Base-by-base conservation (phyloP, 306 rosid species). In the Castanospermum australe region DNA sequence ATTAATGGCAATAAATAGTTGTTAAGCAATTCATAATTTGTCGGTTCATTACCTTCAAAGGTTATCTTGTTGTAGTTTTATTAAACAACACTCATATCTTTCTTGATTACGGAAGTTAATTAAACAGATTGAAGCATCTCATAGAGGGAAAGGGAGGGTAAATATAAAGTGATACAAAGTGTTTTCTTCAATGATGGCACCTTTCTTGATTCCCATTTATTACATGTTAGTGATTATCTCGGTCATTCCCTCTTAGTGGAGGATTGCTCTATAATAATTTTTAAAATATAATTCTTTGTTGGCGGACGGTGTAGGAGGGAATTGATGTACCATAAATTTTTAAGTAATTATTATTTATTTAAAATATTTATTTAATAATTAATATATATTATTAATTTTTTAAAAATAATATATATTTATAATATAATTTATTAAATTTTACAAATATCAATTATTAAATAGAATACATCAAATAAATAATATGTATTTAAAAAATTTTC, bases 201-300 rank as follows among this genome's bases (percentile, higher is more conserved):
- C 71, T 75, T 45, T 75, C 63, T 63, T 48, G 39, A 76, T 76
- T 35, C 51, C 21, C 72, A 48, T 67, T 45, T 3, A 55, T 67
- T 32, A 7, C 15, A 20, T 35, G 14, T 51, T 20, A 76, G 39
- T 8, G 70, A 62, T 21, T 2, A 32, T 15, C 15, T 24, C 14
- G 9, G 8, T 33, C 51, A 62, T 62, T 62, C 80, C 33, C 50
- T 62, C 24, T 4, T 35, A 36, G 63, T 18, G 72, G 50, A 48
- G 22, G 32, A 32, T 7, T 63, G 6, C 12, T 4, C 13, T 20
- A 39, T 41, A n/a, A 15, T 20, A 25, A 41, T 38, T 45, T 48
- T 47, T n/a, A 36, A 61, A 50, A 45, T 12, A 35, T 4, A 55
- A 79, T 62, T 25, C 24, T 11, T 41, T 48, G 9, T 42, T 32